These are phyloP conservation scores for Solanum chiquidenum DNA, from an alignment of 257 asterid genomes.

Conservation along the genomic window DNA sequence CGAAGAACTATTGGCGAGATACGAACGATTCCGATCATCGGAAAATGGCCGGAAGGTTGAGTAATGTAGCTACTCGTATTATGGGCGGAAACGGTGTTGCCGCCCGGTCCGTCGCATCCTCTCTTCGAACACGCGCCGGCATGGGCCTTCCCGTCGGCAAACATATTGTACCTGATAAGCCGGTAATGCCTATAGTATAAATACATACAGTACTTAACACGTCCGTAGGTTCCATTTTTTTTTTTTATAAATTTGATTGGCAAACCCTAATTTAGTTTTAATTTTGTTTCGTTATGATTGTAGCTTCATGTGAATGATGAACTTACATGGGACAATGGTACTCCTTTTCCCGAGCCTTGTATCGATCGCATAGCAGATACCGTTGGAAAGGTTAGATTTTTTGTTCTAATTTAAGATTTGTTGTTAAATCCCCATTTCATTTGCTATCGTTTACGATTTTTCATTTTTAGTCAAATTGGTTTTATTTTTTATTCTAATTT, in stretches of 20 bases:
- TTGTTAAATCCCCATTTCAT: not conserved
- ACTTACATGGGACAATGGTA: conserved; percentile 84
- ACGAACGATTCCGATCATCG: not conserved
- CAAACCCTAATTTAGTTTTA: not conserved
- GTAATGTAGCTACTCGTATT: conserved; percentile 65
- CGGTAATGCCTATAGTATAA: conserved; percentile 22
- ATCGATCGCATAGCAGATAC: conserved; percentile 90
- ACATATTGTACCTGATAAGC: conserved; percentile 83
- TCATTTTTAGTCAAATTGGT: not conserved
- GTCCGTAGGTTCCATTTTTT: not conserved
- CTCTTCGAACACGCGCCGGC: conserved; percentile 82
- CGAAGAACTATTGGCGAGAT: not conserved
- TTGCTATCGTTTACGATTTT: not conserved
- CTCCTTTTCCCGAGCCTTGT: conserved; percentile 90
- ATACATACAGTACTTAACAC: not conserved
- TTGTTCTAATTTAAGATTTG: not conserved
- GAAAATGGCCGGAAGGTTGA: conserved; percentile 68
- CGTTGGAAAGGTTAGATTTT: conserved; percentile 61
- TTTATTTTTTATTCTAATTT: not conserved
- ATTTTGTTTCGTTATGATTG: not conserved
- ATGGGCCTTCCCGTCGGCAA: conserved; percentile 96
- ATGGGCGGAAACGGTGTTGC: conserved; percentile 79
- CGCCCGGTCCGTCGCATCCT: conserved; percentile 55
- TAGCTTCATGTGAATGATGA: conserved; percentile 79
- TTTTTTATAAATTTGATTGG: not conserved